phyloP scores from a whole-genome alignment of 495 filamentous ascomycete species.

The Annulohypoxylon maeteangense region DNA sequence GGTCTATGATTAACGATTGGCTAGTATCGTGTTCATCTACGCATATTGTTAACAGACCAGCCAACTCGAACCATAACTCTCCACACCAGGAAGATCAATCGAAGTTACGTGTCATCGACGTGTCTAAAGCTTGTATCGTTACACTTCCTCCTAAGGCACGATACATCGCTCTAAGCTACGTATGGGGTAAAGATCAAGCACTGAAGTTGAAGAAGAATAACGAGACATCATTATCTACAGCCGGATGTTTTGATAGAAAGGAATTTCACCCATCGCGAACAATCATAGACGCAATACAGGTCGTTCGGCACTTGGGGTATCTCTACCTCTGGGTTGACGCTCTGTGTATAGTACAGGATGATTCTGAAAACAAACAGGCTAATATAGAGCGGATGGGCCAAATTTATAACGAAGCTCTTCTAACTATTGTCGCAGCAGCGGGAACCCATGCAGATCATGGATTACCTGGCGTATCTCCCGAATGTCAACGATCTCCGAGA shows the following conservation, averaged over 20 bases:
- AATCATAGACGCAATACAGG: too few relatives aligned
- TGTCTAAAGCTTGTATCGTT: neutral
- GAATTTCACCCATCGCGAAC: neutral
- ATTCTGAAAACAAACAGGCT: too few relatives aligned
- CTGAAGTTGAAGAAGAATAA: neutral
- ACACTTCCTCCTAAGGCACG: neutral
- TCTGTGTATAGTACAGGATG: too few relatives aligned
- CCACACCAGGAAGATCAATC: neutral
- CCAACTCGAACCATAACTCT: neutral
- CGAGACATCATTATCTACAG: neutral
- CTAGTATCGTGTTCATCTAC: neutral
- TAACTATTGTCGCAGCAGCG: too few relatives aligned
- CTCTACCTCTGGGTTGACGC: too few relatives aligned
- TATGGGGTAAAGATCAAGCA: conserved; percentile 2
- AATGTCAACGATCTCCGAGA: too few relatives aligned
- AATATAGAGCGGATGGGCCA: too few relatives aligned
- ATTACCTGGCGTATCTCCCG: too few relatives aligned
- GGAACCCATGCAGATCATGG: too few relatives aligned
- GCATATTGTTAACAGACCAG: neutral
- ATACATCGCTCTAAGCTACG: neutral
- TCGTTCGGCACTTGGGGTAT: too few relatives aligned
- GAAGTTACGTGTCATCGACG: neutral
- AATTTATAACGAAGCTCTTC: too few relatives aligned
- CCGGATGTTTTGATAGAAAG: neutral
- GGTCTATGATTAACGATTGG: neutral